phyloP scores from a whole-genome alignment of 2,329 filamentous ascomycete genomes.

The Apiospora phragmitis region DNA sequence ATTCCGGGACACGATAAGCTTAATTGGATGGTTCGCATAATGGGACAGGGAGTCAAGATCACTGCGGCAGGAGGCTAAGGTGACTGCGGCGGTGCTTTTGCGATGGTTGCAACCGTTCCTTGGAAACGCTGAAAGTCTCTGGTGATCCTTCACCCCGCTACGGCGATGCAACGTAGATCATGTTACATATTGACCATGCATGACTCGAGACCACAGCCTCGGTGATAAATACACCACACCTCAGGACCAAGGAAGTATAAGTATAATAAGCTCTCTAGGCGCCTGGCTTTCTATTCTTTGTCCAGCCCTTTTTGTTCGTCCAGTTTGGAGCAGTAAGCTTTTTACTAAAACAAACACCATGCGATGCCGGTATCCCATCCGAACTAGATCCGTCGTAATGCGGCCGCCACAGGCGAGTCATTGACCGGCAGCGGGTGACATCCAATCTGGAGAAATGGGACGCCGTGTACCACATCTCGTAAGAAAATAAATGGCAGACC shows the following conservation, averaged over 20 bases:
- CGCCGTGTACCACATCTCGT: neutral
- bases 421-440: neutral
- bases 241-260: neutral
- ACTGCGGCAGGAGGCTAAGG: too few relatives aligned
- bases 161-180: neutral
- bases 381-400: neutral
- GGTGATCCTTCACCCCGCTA: neutral
- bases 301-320: neutral
- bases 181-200: neutral
- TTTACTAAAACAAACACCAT: neutral
- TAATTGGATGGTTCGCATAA: neutral
- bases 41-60: neutral
- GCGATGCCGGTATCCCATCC: neutral
- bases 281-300: neutral
- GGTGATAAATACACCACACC: neutral
- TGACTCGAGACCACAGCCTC: neutral
- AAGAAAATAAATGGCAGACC: neutral
- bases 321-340: neutral
- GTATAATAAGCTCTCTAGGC: neutral
- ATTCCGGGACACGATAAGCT: neutral
- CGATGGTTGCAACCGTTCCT: neutral
- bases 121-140: neutral
- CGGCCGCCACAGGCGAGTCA: neutral
- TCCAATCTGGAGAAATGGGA: neutral
- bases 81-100: neutral